phyloP scores from a whole-genome alignment of 441 rosid genomes.

The California macrophylla region DNA sequence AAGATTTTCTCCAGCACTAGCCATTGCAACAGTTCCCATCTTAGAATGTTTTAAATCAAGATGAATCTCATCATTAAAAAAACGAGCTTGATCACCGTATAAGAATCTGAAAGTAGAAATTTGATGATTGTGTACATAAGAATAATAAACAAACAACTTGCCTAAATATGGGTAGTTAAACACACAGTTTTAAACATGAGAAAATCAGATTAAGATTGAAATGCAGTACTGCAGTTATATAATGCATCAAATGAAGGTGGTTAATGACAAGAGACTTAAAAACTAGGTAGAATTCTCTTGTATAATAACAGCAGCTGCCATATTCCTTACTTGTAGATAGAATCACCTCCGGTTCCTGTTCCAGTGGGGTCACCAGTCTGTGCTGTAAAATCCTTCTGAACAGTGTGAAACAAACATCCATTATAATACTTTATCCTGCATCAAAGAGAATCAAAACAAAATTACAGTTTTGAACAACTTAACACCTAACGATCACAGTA shows the following conservation, averaged over 20 bases:
- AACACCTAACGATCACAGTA: neutral
- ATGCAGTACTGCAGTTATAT: neutral
- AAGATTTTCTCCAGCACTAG: conserved; percentile 90
- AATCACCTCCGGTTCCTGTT: conserved; percentile 73
- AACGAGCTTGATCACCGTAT: conserved; percentile 88
- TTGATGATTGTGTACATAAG: neutral
- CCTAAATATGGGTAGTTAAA: neutral
- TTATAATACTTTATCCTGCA: conserved; percentile 75
- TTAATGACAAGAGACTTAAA: neutral
- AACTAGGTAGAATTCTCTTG: neutral
- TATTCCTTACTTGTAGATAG: conserved; percentile 59
- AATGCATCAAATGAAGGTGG: neutral
- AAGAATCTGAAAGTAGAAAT: conserved; percentile 46
- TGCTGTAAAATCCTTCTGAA: conserved; percentile 90
- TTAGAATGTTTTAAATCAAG: conserved; percentile 76
- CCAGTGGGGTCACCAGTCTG: conserved; percentile 95
- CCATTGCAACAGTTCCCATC: conserved; percentile 90
- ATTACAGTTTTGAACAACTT: neutral
- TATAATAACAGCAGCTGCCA: neutral
- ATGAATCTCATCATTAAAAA: conserved; percentile 79
- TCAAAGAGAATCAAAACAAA: neutral
- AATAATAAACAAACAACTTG: neutral
- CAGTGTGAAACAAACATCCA: conserved; percentile 75
- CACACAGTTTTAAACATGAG: neutral
- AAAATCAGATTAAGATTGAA: neutral